Evolutionary conservation across 768 basidiomycete species (phyloP).

Genomic region (Boletus eberwhitei): DNA sequence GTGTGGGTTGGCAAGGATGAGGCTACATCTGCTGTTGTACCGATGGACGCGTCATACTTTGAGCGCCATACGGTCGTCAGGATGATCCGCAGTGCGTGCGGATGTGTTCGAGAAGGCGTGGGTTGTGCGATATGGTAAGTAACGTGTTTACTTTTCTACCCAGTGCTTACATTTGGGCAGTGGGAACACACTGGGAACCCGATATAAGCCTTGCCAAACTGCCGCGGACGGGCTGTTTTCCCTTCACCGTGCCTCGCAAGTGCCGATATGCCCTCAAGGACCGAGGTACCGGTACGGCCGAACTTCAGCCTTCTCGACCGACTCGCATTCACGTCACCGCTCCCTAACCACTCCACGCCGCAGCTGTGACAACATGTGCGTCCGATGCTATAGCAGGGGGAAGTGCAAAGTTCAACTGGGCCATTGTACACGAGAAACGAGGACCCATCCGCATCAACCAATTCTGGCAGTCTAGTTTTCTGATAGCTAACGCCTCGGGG

Average conservation of each 20-base stretch:
- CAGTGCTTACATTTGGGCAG: conserved; percentile 33
- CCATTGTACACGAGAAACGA: too few species aligned
- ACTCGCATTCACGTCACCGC: too few species aligned
- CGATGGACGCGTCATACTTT: conserved; percentile 58
- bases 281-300: conserved; percentile 40
- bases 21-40: conserved; percentile 51
- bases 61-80: conserved; percentile 45
- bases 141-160: not conserved
- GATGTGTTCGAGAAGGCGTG: conserved; percentile 64
- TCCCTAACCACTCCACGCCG: too few species aligned
- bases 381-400: too few species aligned
- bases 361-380: too few species aligned
- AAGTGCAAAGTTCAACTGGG: too few species aligned
- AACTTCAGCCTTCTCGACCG: conserved; percentile 12
- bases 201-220: conserved; percentile 57
- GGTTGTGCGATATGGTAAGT: conserved; percentile 60
- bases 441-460: too few species aligned
- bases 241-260: conserved; percentile 13
- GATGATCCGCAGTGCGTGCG: conserved; percentile 55
- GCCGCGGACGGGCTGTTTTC: conserved; percentile 47
- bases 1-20: conserved; percentile 58
- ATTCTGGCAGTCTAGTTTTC: too few species aligned
- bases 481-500: too few species aligned
- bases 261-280: conserved; percentile 38
- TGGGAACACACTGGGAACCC: conserved; percentile 62